These are phyloP conservation scores for Fraxinus sp. DNA, from an alignment of 305 asterid species.

Conservation along the genomic window DNA sequence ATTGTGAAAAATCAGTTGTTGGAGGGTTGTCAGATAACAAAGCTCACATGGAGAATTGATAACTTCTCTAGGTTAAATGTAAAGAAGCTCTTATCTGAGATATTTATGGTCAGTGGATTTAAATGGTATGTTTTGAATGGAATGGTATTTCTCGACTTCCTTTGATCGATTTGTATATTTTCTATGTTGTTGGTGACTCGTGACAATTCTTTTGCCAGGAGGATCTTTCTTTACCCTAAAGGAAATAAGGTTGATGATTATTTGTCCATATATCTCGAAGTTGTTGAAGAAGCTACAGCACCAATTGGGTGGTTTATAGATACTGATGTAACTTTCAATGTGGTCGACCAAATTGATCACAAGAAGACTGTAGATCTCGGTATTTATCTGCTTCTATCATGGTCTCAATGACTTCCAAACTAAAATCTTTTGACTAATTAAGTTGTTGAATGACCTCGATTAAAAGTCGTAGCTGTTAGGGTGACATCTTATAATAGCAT, in stretches of 20 bases:
- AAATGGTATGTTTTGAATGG: conserved; percentile 36
- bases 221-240: conserved; percentile 44
- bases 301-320: background rate
- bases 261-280: conserved; percentile 45
- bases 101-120: conserved; percentile 37
- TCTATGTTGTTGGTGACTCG: background rate
- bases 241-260: conserved; percentile 35
- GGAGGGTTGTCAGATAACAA: conserved; percentile 39
- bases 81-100: conserved; percentile 46
- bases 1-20: conserved; percentile 33
- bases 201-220: conserved; percentile 32
- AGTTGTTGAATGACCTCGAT: background rate
- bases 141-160: background rate
- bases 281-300: conserved; percentile 25
- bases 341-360: background rate
- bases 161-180: background rate
- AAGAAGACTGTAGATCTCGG: background rate
- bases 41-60: conserved; percentile 46
- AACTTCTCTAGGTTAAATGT: conserved; percentile 32
- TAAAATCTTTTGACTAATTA: background rate
- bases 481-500: background rate
- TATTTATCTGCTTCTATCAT: background rate
- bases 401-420: background rate
- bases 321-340: background rate
- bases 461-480: background rate